phyloP scores from a whole-genome alignment of 2,329 filamentous ascomycete genomes.

The Sarocladium kiliense region DNA sequence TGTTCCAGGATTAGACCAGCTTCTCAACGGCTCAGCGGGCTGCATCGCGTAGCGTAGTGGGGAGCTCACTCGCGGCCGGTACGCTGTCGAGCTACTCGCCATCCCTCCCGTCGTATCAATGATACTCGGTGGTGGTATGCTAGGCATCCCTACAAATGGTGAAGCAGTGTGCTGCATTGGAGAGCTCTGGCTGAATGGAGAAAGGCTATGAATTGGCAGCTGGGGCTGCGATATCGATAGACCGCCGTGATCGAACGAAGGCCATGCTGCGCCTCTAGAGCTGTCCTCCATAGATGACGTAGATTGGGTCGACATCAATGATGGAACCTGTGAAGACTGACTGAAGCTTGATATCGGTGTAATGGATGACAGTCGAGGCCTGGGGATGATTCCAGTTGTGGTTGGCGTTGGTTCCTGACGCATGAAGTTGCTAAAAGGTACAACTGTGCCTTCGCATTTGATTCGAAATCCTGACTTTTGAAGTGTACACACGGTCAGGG shows the following conservation, averaged over 20 bases:
- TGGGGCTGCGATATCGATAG: neutral
- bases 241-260: neutral
- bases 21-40: neutral
- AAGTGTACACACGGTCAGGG: slow-evolving; percentile 24
- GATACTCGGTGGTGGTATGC: neutral
- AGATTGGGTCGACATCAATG: neutral
- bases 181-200: neutral
- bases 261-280: neutral
- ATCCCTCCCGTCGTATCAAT: neutral
- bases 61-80: slow-evolving; percentile 22
- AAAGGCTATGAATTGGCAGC: neutral
- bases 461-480: slow-evolving; percentile 24
- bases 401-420: neutral
- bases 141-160: neutral
- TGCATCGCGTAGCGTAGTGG: slow-evolving; percentile 15
- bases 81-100: neutral
- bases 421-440: neutral
- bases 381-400: neutral
- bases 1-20: neutral
- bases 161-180: neutral
- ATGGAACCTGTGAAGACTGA: neutral
- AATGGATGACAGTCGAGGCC: slow-evolving; percentile 22
- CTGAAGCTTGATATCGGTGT: slow-evolving; percentile 8
- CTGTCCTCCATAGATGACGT: neutral
- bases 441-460: slow-evolving; percentile 13